Base-by-base conservation (phyloP, 2,329 filamentous ascomycete species). In the Aureobasidium mangrovei region DNA sequence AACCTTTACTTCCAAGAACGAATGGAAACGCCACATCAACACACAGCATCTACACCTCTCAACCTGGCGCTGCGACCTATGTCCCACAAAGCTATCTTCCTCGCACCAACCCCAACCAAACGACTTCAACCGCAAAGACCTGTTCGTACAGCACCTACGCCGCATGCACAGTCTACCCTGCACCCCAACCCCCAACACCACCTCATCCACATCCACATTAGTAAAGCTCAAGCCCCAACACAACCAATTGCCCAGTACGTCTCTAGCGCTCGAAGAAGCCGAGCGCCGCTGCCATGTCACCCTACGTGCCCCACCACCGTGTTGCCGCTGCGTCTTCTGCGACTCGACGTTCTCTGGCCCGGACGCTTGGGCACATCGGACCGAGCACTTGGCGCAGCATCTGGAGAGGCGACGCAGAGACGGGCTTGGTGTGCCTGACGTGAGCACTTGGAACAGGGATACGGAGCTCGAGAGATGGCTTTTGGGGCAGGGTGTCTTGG, bases 21-120 rank as follows among this genome's bases (percentile, higher is more conserved):
- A 96, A 68, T 96, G 91, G 91, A 96, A 96, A 69, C 82, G 91
- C 0, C 91, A 97, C 65, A 82, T 91, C 62, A 73, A 76, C 32
- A 86, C 85, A 0, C 86, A 95, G 65, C 91, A 97, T 65, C 74
- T 95, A 18, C 80, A 83, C 53, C 74, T 88, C 3, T 73, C 79
- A 42, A 86, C 83, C 70, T 52, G 36, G 5, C 38, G 48, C 9
- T 52, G 48, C 38, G 39, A 43, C 12, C 74, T 95, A 26, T 80
- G 84, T 53, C 74, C 87, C 2, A 73, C 79, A 44, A 86, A 7
- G 32, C 28, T 29, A 8, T 41, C 47, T 12, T 53, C 56, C 66
- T 52, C 32, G 6, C n/a, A 4, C 7, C 8, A 28, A 31, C 38
- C 31, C 7, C 53, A 43, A 27, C 12, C 24, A 9, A 83, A 85